Evolutionary conservation across 352 stramenopile genomes (phyloP).

Genomic region (Halophytophthora batemanensis): DNA sequence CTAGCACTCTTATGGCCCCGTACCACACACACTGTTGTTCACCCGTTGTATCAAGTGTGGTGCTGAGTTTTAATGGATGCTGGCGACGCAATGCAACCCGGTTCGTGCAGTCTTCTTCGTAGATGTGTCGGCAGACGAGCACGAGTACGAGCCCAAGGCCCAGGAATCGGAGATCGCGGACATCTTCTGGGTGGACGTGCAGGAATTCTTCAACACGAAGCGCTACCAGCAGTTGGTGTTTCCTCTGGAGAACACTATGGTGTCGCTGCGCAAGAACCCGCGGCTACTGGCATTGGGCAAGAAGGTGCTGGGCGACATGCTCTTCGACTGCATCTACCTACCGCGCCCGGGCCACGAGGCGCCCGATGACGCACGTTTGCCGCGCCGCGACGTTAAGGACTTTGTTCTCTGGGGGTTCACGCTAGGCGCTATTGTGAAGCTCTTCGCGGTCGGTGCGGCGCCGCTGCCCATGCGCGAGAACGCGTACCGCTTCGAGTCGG

Average conservation of each 20-base stretch:
- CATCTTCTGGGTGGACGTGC: constrained; percentile 80
- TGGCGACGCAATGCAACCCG: background rate
- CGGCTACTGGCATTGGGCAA: constrained; percentile 27
- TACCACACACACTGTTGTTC: background rate
- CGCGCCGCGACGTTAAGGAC: constrained; percentile 48
- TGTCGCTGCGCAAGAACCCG: constrained; percentile 30
- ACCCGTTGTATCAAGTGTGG: background rate
- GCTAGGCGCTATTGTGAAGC: constrained; percentile 56
- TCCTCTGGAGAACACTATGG: constrained; percentile 57
- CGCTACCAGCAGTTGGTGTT: constrained; percentile 61
- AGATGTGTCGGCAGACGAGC: constrained; percentile 42
- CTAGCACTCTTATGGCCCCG: background rate
- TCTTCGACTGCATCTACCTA: constrained; percentile 75
- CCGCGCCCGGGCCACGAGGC: constrained; percentile 40
- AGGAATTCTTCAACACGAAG: constrained; percentile 61
- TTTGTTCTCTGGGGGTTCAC: constrained; percentile 87
- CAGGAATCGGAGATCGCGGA: constrained; percentile 73
- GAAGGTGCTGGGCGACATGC: constrained; percentile 48
- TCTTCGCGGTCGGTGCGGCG: constrained; percentile 37
- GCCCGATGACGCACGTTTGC: constrained; percentile 37
- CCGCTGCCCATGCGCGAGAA: constrained; percentile 51
- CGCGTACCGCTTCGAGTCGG: constrained; percentile 59
- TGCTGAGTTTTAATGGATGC: background rate
- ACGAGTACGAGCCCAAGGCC: constrained; percentile 43
- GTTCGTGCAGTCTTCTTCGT: constrained; percentile 66